Evolutionary conservation across 202 grass and related monocot species (phyloP).

Genomic region (Schoenoplectus triqueter): DNA sequence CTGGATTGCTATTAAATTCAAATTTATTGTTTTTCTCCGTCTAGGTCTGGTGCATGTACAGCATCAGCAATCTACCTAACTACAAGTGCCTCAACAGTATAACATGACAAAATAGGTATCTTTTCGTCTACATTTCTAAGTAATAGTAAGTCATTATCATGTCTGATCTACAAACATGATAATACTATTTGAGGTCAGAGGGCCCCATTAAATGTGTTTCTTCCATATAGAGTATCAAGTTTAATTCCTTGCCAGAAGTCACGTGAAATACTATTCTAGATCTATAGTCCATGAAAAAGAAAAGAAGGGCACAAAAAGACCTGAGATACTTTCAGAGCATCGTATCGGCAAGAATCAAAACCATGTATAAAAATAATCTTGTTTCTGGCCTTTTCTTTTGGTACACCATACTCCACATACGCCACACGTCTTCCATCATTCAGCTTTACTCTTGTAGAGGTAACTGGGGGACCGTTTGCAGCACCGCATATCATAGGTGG

Average conservation of each 20-base stretch:
- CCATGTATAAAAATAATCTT: conserved; percentile 85
- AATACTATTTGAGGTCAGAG: too few species aligned
- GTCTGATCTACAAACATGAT: too few species aligned
- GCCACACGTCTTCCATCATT: conserved; percentile 77
- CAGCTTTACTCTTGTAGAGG: conserved; percentile 56
- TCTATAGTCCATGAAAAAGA: too few species aligned
- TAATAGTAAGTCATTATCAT: too few species aligned
- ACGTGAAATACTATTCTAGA: neutral
- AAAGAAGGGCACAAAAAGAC: conserved; percentile 32
- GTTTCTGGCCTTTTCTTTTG: conserved; percentile 57
- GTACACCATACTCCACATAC: conserved; percentile 73
- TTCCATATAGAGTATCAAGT: neutral
- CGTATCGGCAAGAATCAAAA: conserved; percentile 73
- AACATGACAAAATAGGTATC: too few species aligned
- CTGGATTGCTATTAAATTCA: too few species aligned
- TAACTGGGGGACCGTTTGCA: conserved; percentile 54
- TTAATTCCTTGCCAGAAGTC: neutral
- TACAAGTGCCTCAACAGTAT: too few species aligned
- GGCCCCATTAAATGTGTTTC: neutral
- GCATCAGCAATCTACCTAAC: too few species aligned
- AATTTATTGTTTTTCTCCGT: too few species aligned
- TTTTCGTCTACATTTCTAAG: too few species aligned
- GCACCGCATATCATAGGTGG: conserved; percentile 61
- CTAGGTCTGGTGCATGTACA: too few species aligned
- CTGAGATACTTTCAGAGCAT: conserved; percentile 55